Evolutionary conservation across 805 yeast genomes (phyloP).

Genomic region (Geotrichum ghanense): DNA sequence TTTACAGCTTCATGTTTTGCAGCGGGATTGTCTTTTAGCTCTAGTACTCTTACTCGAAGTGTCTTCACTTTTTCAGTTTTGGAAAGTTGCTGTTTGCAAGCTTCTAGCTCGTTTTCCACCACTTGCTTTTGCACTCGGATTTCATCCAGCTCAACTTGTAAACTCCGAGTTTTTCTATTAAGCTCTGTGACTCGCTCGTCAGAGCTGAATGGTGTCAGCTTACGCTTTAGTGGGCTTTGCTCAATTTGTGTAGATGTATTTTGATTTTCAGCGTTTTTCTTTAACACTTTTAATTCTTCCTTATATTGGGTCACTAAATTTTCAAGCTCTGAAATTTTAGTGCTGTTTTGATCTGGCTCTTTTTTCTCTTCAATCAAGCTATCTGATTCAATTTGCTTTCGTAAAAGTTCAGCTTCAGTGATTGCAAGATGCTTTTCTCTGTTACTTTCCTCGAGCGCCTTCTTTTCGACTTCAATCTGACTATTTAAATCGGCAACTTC

Average conservation of each 20-base stretch:
- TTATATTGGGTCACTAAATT: slow-evolving; percentile 46
- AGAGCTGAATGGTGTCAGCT: slow-evolving; percentile 5
- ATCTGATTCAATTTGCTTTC: slow-evolving; percentile 42
- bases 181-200: slow-evolving; percentile 10
- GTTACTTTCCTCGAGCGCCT: slow-evolving; percentile 29
- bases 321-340: slow-evolving; percentile 29
- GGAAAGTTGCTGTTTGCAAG: slow-evolving; percentile 8
- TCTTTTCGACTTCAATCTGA: slow-evolving; percentile 32
- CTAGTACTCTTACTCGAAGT: slow-evolving; percentile 35
- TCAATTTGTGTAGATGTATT: slow-evolving; percentile 12
- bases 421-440: slow-evolving; percentile 41
- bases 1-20: slow-evolving; percentile 50
- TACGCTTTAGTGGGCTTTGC: slow-evolving; percentile 10
- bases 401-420: slow-evolving; percentile 47
- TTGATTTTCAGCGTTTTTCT: slow-evolving; percentile 27
- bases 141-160: slow-evolving; percentile 15
- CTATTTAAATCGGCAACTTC: slow-evolving; percentile 22
- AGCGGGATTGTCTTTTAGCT: slow-evolving; percentile 57
- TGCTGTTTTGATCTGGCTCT: slow-evolving; percentile 11
- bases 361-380: slow-evolving; percentile 28
- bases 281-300: slow-evolving; percentile 35
- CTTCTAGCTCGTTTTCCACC: slow-evolving; percentile 18
- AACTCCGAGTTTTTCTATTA: slow-evolving; percentile 7
- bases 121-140: slow-evolving; percentile 6
- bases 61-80: slow-evolving; percentile 10